phyloP scores from a whole-genome alignment of 2,329 filamentous ascomycete species.

The Colletotrichum salicis region DNA sequence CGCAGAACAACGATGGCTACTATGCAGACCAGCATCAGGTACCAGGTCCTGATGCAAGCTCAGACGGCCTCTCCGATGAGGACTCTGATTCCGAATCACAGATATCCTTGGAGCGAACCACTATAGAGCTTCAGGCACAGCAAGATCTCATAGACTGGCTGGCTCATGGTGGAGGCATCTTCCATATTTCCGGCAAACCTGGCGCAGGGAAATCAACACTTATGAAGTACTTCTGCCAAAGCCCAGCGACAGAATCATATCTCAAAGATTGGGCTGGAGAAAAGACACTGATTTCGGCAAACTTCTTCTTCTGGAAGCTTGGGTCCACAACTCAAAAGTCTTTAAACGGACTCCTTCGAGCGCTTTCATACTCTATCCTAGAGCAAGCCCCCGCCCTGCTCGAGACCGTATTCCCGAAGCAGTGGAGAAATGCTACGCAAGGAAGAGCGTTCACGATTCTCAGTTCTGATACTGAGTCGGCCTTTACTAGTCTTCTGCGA shows the following conservation, averaged over 20 bases:
- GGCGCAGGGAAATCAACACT: slow-evolving; percentile 20
- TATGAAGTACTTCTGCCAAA: slow-evolving; percentile 20
- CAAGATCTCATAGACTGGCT: background rate
- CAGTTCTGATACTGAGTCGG: background rate
- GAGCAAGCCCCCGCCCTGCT: background rate
- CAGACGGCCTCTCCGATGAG: fast-evolving
- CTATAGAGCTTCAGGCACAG: background rate
- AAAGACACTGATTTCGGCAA: slow-evolving; percentile 6
- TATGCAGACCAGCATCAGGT: background rate
- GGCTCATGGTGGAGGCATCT: background rate
- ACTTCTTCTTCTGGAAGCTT: slow-evolving; percentile 17
- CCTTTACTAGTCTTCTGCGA: background rate
- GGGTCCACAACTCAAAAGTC: slow-evolving; percentile 2
- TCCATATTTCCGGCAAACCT: slow-evolving; percentile 13
- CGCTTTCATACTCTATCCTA: background rate
- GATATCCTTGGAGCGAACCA: background rate
- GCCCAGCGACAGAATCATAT: background rate
- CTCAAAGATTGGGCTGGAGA: background rate
- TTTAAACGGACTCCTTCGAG: background rate
- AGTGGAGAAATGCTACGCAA: background rate
- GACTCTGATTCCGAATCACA: background rate
- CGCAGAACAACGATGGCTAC: background rate
- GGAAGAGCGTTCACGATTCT: background rate
- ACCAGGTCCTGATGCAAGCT: background rate
- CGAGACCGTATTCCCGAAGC: background rate